A percentile compares a stretch with the other conserved stretches of the same genome.
phyloP scores from a whole-genome alignment of 2,329 filamentous ascomycete genomes.

The Nannizzia gypsea region DNA sequence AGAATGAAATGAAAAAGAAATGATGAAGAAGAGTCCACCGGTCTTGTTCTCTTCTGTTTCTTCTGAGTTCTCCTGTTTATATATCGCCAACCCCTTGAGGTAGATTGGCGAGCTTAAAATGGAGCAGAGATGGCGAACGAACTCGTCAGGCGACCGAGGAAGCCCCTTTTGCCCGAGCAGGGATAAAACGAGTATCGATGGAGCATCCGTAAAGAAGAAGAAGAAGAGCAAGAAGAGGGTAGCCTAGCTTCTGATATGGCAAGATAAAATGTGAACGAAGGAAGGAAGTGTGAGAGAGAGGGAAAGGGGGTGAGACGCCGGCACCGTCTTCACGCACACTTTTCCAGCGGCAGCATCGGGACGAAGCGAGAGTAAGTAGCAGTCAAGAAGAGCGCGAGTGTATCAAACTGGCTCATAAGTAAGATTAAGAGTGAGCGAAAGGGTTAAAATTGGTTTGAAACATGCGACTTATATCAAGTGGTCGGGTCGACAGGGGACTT shows the following conservation, averaged over 20 bases:
- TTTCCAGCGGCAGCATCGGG: not conserved
- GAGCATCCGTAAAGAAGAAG: not conserved
- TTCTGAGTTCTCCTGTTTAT: not conserved
- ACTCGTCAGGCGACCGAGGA: not conserved
- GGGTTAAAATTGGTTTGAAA: conserved; percentile 5
- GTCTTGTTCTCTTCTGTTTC: not conserved
- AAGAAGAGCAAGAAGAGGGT: not conserved
- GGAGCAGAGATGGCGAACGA: not conserved
- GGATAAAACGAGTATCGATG: not conserved
- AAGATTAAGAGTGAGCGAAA: not conserved
- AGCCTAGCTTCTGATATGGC: not conserved
- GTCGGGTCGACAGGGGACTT: not conserved
- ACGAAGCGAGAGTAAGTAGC: not conserved
- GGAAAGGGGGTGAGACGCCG: not conserved
- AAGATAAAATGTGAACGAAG: not conserved
- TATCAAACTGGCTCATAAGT: not conserved
- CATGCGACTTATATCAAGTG: conserved; percentile 2
- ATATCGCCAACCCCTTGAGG: not conserved
- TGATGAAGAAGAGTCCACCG: too few relatives aligned
- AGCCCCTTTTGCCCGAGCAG: not conserved
- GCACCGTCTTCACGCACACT: not conserved
- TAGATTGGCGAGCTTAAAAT: not conserved
- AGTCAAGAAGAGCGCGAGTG: not conserved
- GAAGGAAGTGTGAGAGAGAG: not conserved
- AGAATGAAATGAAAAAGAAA: not conserved